phyloP scores from a whole-genome alignment of 2,329 filamentous ascomycete species.

The Botrytis hyacinthi region DNA sequence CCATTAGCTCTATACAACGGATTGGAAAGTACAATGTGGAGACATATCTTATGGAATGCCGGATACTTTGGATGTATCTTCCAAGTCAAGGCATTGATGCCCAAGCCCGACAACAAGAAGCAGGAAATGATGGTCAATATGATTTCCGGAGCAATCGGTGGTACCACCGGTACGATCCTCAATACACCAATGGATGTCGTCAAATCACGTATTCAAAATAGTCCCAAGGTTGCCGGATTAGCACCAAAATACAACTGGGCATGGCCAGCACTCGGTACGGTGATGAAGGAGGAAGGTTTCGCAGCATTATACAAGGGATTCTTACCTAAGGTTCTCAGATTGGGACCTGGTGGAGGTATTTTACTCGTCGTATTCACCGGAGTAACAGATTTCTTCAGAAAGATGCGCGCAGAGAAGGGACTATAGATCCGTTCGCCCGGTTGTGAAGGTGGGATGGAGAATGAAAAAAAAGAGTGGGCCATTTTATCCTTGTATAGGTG shows the following conservation, averaged over 20 bases:
- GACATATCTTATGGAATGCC: slow-evolving; percentile 90
- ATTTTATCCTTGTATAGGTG: neutral
- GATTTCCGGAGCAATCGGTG: slow-evolving; percentile 81
- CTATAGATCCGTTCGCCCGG: neutral
- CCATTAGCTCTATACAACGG: slow-evolving; percentile 91
- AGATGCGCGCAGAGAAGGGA: slow-evolving; percentile 43
- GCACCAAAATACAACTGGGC: slow-evolving; percentile 99
- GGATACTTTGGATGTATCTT: slow-evolving; percentile 99
- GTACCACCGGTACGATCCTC: slow-evolving; percentile 83
- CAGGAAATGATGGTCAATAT: slow-evolving; percentile 84
- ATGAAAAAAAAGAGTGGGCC: neutral
- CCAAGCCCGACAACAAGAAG: slow-evolving; percentile 75
- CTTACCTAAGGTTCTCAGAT: slow-evolving; percentile 84
- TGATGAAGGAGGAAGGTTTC: slow-evolving; percentile 92
- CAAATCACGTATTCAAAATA: slow-evolving; percentile 98
- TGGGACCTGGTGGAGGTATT: slow-evolving; percentile 64
- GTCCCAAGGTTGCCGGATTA: slow-evolving; percentile 73
- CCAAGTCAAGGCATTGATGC: slow-evolving; percentile 85
- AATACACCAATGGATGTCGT: slow-evolving; percentile 98
- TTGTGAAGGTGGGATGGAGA: neutral
- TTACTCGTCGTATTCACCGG: slow-evolving; percentile 83
- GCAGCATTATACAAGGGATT: slow-evolving; percentile 95
- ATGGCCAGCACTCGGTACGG: slow-evolving; percentile 79
- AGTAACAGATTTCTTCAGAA: slow-evolving; percentile 89
- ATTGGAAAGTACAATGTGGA: slow-evolving; percentile 94